Base-by-base conservation (phyloP, 441 rosid species). In the Arabidopsis hybrid region DNA sequence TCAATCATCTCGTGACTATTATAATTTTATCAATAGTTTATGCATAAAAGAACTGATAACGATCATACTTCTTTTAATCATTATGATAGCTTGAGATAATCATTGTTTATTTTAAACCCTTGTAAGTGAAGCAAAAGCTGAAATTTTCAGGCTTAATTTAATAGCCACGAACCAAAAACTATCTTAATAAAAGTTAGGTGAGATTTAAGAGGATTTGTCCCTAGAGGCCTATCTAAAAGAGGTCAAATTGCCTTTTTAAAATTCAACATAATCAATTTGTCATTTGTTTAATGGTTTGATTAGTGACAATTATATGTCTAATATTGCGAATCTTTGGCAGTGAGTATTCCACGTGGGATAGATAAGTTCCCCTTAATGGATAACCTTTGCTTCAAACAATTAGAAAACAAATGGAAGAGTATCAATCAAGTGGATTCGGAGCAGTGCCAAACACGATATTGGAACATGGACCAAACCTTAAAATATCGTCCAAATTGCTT, bases 301-400 rank as follows among this genome's bases (percentile, higher is more conserved):
- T 61, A 51, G 43, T 61, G 31, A 40, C 50, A 71, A 21, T 26
- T 38, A 50, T 60, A 12, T 8, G 10, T 21, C 46, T 8, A 35
- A 18, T 35, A 35, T 36, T 46, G 14, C 26, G 5, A 36, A 36
- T 21, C 7, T 50, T 61, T 71, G 60, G 67, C 12, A 35, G 38
- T 7, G 26, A 38, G 12, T 13, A 31, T 51, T 36, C 34, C 61
- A 61, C 75, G 61, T 71, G 43, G 32, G 34, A 60, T 36, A 38
- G 40, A 71, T 60, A 38, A 49, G 42, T 47, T 26, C 42, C 7
- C 11, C 43, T 58, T 26, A 60, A 60, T 71, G 53, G 75, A 71
- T 71, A 71, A 71, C 21, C 42, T 60, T 60, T 60, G 60, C 6
- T 29, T 45, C 29, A 60, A 49, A 35, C 58, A 70, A 53, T 6